These are phyloP conservation scores for Neonothopanus nambi DNA, from an alignment of 1,284 basidiomycete species.

Conservation along the genomic window DNA sequence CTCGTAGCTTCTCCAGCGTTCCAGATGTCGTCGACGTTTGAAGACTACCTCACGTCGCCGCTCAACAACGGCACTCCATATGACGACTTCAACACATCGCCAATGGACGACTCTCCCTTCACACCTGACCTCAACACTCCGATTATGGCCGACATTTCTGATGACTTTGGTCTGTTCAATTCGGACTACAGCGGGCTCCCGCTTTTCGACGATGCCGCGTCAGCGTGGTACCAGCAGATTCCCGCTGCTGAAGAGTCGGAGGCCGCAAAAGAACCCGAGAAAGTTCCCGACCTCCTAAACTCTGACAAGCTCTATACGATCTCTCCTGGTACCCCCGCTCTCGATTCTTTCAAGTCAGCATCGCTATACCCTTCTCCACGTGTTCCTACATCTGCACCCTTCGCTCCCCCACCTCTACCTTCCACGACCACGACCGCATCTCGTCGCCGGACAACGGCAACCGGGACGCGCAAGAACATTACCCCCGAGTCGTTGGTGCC, in stretches of 20 bases:
- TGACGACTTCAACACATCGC: conserved; percentile 22
- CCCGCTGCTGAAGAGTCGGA: conserved; percentile 9
- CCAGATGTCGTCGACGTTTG: conserved; percentile 8
- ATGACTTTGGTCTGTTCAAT: conserved; percentile 20
- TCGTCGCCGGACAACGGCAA: conserved; percentile 29
- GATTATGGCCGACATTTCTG: conserved; percentile 35
- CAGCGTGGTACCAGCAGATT: conserved; percentile 17
- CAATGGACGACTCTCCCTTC: conserved; percentile 39
- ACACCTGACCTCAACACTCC: conserved; percentile 63
- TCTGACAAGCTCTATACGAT: conserved; percentile 38
- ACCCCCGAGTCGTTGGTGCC: conserved; percentile 42
- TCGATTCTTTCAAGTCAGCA: conserved; percentile 37
- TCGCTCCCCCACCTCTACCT: background rate
- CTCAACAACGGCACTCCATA: conserved; percentile 9
- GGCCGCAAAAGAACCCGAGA: background rate
- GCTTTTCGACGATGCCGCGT: conserved; percentile 19
- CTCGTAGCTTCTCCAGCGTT: conserved; percentile 20
- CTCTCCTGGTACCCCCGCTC: conserved; percentile 41
- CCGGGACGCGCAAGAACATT: conserved; percentile 43
- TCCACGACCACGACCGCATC: conserved; percentile 37
- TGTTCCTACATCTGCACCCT: conserved; percentile 11
- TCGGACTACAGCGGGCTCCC: conserved; percentile 12
- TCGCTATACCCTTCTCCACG: conserved; percentile 33
- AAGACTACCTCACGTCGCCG: conserved; percentile 17
- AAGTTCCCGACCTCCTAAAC: conserved; percentile 1